A percentile compares a stretch with the other conserved stretches of the same genome.
These are phyloP conservation scores for Lipomyces anomalus DNA, from an alignment of 805 yeast genomes.

Conservation along the genomic window DNA sequence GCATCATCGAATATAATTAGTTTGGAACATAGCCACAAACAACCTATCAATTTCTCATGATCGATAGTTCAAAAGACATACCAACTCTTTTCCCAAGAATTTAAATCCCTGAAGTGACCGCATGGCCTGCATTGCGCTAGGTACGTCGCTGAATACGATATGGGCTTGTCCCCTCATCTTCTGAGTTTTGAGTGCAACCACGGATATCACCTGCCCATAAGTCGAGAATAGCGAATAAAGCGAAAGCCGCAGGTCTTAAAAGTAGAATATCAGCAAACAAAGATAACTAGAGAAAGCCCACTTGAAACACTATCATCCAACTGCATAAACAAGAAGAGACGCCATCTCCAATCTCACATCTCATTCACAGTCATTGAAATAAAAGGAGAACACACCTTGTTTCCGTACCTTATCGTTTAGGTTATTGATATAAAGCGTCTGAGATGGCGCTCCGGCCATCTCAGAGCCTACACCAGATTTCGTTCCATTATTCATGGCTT, in stretches of 20 bases:
- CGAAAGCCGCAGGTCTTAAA: constrained; percentile 30
- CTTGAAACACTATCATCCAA: not conserved
- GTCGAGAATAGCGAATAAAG: constrained; percentile 37
- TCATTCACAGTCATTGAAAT: not conserved
- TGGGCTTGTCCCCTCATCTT: constrained; percentile 43
- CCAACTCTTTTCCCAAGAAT: constrained; percentile 35
- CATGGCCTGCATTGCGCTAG: constrained; percentile 33
- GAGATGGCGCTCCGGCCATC: constrained; percentile 17
- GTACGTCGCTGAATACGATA: constrained; percentile 31
- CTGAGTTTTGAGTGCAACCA: constrained; percentile 35
- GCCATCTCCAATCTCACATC: not conserved
- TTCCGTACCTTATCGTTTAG: constrained; percentile 36
- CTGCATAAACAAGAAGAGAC: no score
- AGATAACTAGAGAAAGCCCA: no score
- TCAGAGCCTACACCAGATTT: not conserved
- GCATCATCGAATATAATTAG: not conserved
- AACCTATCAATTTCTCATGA: not conserved
- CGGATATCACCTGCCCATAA: constrained; percentile 35
- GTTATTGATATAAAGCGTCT: constrained; percentile 37
- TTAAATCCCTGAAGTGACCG: constrained; percentile 28
- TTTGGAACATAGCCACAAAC: not conserved
- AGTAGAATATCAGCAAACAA: no score
- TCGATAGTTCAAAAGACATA: constrained; percentile 2
- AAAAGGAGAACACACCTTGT: constrained; percentile 24
- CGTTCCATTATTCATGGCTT: not conserved